phyloP scores from a whole-genome alignment of 495 filamentous ascomycete genomes.

The Penicillium longicatenatum region DNA sequence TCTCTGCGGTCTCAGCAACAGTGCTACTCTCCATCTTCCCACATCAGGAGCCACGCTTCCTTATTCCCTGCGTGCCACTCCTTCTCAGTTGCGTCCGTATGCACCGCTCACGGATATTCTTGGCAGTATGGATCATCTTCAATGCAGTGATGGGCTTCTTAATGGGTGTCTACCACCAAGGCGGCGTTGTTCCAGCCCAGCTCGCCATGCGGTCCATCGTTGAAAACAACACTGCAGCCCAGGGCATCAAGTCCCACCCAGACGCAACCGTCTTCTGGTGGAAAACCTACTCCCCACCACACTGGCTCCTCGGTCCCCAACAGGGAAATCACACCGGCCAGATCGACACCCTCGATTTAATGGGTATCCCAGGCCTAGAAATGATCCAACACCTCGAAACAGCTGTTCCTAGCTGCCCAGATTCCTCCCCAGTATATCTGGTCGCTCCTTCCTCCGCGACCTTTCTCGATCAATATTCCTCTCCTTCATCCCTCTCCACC shows the following conservation, averaged over 20 bases:
- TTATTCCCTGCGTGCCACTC: conserved; percentile 86
- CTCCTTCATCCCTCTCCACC: conserved; percentile 20
- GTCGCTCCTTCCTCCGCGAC: conserved; percentile 70
- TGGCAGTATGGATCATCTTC: conserved; percentile 76
- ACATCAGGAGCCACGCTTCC: conserved; percentile 94
- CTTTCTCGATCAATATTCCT: conserved; percentile 66
- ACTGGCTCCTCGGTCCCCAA: conserved; percentile 79
- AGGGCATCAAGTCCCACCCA: conserved; percentile 47
- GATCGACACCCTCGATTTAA: conserved; percentile 75
- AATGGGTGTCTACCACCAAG: conserved; percentile 95
- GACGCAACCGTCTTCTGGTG: conserved; percentile 81
- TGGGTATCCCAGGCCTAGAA: conserved; percentile 67
- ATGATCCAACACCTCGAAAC: conserved; percentile 60
- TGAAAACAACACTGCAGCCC: conserved; percentile 19
- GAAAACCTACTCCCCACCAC: conserved; percentile 95
- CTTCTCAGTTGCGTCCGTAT: conserved; percentile 79
- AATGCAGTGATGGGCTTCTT: conserved; percentile 76
- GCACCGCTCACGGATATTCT: conserved; percentile 63
- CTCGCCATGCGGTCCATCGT: conserved; percentile 48
- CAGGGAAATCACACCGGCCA: conserved; percentile 52
- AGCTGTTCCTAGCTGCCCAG: conserved; percentile 56
- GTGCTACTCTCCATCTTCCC: conserved; percentile 79
- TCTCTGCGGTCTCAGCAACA: conserved; percentile 81
- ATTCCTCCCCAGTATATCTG: conserved; percentile 51
- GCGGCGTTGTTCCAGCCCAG: conserved; percentile 84